Base-by-base conservation (phyloP, 2,329 filamentous ascomycete genomes). In the Penicillium occitanis region DNA sequence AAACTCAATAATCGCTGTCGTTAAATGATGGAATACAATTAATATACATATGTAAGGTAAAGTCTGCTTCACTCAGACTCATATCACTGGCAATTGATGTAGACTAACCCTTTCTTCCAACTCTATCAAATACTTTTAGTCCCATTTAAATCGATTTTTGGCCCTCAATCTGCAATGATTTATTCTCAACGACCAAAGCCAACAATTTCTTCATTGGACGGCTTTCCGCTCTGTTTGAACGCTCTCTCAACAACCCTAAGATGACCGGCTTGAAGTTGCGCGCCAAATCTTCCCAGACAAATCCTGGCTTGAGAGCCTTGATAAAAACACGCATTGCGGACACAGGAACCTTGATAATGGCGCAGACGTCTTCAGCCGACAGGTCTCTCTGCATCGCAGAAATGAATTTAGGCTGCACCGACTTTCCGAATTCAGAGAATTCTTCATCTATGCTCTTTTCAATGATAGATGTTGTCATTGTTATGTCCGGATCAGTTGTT, bases 261-360 rank as follows among this genome's bases (percentile, higher is more conserved):
- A 64, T 50, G 13, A 64, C 62, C 51, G 17, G n/a, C 37, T 59
- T 64, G 40, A 64, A 59, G 30, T 59, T 64, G n/a, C 46, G n/a
- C 19, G 19, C 53, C 53, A 64, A n/a, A 58, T 64, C 33, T 11
- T 55, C 61, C 61, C 48, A 63, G 25, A 33, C 22, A 51, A 51
- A 51, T 6, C n/a, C 25, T 51, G 48, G 48, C 5, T 51, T 28
- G 2, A 51, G 48, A 17, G 48, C 48, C 48, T 30, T 51, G 13
- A 10, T 17, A 2, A 51, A 51, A 28, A 51, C 22, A 30, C 48
- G 48, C 48, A 51, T 51, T 51, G 48, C 13, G 4, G 48, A 30
- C 48, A 51, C 48, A 51, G 48, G 48, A 30, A 51, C 25, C 13
- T 51, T 6, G 17, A 51, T 51, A 30, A 51, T 30, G 17, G 11